These are phyloP conservation scores for Plectranthus barbatus DNA, from an alignment of 257 asterid species.

Conservation along the genomic window DNA sequence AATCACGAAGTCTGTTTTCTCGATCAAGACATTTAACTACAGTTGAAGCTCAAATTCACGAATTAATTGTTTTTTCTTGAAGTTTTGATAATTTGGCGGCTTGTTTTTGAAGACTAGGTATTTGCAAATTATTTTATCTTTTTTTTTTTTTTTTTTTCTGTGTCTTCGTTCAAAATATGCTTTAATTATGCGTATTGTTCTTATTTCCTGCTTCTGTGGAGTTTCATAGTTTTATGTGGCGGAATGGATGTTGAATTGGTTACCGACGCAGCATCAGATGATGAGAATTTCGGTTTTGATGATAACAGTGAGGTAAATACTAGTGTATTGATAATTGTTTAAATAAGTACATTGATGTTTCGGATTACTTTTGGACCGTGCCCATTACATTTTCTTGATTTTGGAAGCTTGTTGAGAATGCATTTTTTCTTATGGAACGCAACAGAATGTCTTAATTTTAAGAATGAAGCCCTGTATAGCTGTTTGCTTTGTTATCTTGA, in stretches of 20 bases:
- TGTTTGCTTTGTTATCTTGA: conserved; percentile 6
- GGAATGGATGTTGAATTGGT: conserved; percentile 77
- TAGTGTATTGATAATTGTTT: not conserved
- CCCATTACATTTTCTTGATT: not conserved
- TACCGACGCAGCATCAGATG: conserved; percentile 51
- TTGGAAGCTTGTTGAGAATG: not conserved
- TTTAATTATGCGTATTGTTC: not conserved
- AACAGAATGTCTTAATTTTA: not conserved
- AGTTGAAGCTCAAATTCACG: conserved; percentile 13
- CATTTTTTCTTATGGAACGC: not conserved
- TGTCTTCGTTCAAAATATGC: not conserved
- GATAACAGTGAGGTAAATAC: conserved; percentile 51
- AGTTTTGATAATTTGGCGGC: not conserved
- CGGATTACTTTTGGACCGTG: not conserved
- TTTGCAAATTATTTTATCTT: not conserved
- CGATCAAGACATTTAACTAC: conserved; percentile 11
- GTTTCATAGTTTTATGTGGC: conserved; percentile 26
- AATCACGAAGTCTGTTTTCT: conserved; percentile 15
- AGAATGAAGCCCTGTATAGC: not conserved
- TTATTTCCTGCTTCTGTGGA: not conserved
- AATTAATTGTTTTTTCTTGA: not conserved
- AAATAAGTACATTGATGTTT: not conserved
- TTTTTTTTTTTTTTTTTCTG: not conserved
- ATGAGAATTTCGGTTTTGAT: conserved; percentile 46
- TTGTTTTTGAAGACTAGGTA: conserved; percentile 10